Evolutionary conservation across 2,329 filamentous ascomycete genomes (phyloP).

Genomic region (Colletotrichum camelliae): DNA sequence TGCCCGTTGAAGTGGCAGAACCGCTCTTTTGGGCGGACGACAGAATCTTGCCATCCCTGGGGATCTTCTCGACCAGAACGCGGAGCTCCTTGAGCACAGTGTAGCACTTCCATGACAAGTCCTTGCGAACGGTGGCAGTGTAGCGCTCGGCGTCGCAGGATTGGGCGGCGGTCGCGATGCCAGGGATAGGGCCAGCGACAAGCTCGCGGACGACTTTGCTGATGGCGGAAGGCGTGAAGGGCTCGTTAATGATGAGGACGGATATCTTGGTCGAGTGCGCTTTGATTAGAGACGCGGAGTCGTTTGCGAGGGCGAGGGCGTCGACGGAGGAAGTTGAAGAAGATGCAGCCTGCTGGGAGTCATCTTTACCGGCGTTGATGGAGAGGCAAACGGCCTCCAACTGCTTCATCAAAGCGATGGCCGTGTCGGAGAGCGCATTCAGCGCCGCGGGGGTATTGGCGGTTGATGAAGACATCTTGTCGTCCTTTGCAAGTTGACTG

Average conservation of each 20-base stretch:
- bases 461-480: not conserved
- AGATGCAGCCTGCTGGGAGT: slow-evolving; percentile 15
- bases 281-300: slow-evolving; percentile 75
- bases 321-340: slow-evolving; percentile 43
- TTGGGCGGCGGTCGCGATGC: slow-evolving; percentile 73
- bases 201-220: slow-evolving; percentile 73
- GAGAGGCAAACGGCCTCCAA: slow-evolving; percentile 47
- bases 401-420: slow-evolving; percentile 43
- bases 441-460: slow-evolving; percentile 40
- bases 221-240: slow-evolving; percentile 83
- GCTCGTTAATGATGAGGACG: slow-evolving; percentile 83
- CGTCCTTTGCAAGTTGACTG: not conserved
- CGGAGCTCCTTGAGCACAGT: slow-evolving; percentile 68
- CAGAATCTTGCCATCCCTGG: slow-evolving; percentile 60
- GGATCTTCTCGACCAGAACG: slow-evolving; percentile 65
- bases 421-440: slow-evolving; percentile 40
- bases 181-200: slow-evolving; percentile 75
- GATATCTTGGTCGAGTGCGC: slow-evolving; percentile 89
- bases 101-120: slow-evolving; percentile 65
- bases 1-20: slow-evolving; percentile 38
- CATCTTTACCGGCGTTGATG: slow-evolving; percentile 37
- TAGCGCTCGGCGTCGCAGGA: slow-evolving; percentile 66
- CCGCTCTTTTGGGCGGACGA: slow-evolving; percentile 52
- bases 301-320: slow-evolving; percentile 71
- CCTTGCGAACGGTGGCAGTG: slow-evolving; percentile 66